These are phyloP conservation scores for Ustilago lituana DNA, from an alignment of 1,284 basidiomycete genomes.

Conservation along the genomic window DNA sequence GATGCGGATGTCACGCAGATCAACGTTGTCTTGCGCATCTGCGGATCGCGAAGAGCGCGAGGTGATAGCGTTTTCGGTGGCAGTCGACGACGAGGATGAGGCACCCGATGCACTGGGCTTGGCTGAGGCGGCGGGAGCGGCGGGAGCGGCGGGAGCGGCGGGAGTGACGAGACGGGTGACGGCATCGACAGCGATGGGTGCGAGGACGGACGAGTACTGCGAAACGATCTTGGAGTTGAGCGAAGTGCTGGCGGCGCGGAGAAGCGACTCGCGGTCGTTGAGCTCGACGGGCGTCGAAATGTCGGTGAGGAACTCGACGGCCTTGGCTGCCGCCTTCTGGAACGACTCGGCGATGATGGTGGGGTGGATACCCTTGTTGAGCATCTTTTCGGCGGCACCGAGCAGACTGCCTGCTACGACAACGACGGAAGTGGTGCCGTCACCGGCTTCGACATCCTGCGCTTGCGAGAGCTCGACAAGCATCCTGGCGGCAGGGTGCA, in stretches of 20 bases:
- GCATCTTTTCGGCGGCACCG: slow-evolving; percentile 94
- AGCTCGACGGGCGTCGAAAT: slow-evolving; percentile 93
- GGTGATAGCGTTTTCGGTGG: slow-evolving; percentile 1
- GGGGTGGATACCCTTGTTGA: slow-evolving; percentile 93
- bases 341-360: slow-evolving; percentile 97
- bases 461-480: slow-evolving; percentile 92
- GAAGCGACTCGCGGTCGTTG: slow-evolving; percentile 83
- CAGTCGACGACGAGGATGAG: slow-evolving; percentile 88
- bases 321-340: slow-evolving; percentile 87
- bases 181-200: slow-evolving; percentile 96
- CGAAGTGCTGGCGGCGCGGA: slow-evolving; percentile 93
- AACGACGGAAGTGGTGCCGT: slow-evolving; percentile 98
- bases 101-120: slow-evolving; percentile 13
- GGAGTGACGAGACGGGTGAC: slow-evolving; percentile 71
- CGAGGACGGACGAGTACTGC: slow-evolving; percentile 96
- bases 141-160: slow-evolving; percentile 18
- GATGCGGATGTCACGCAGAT: slow-evolving; percentile 92
- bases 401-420: slow-evolving; percentile 93
- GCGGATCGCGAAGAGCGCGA: slow-evolving; percentile 19
- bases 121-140: slow-evolving; percentile 14
- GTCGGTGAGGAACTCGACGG: slow-evolving; percentile 92
- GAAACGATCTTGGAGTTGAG: slow-evolving; percentile 99
- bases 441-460: slow-evolving; percentile 98
- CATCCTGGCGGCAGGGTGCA: slow-evolving; percentile 99
- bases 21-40: slow-evolving; percentile 72